phyloP scores from a whole-genome alignment of 257 asterid species.

The Scutellaria galericulata region DNA sequence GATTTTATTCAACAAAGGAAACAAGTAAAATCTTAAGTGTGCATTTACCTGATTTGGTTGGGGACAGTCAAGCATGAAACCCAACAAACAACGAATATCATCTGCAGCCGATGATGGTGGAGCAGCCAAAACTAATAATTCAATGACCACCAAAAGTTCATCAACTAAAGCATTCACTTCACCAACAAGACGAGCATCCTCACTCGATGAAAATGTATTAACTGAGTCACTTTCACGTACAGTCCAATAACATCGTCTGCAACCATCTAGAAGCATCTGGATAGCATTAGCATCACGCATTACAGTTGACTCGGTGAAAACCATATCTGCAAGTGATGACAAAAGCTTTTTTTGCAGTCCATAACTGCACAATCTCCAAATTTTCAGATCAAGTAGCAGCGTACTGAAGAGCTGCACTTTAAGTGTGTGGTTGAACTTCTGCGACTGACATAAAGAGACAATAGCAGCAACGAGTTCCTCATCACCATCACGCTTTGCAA shows the following conservation, averaged over 20 bases:
- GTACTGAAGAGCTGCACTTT: conserved; percentile 95
- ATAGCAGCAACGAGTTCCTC: conserved; percentile 96
- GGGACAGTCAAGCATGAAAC: conserved; percentile 97
- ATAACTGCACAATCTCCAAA: conserved; percentile 98
- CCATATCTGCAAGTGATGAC: conserved; percentile 99
- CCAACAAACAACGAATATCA: conserved; percentile 89
- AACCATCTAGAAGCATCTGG: conserved; percentile 98
- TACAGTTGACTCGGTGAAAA: conserved; percentile 86
- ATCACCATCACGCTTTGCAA: conserved; percentile 67
- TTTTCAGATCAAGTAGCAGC: conserved; percentile 85
- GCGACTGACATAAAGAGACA: conserved; percentile 91
- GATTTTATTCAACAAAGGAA: conserved; percentile 24
- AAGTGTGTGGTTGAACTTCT: conserved; percentile 76
- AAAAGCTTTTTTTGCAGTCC: conserved; percentile 94
- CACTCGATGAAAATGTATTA: conserved; percentile 62
- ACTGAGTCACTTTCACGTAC: conserved; percentile 83
- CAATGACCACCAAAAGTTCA: conserved; percentile 95
- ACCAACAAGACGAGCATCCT: conserved; percentile 76
- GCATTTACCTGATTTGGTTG: conserved; percentile 91
- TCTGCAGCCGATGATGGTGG: conserved; percentile 78
- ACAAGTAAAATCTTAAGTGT: conserved; percentile 1
- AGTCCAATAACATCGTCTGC: conserved; percentile 96
- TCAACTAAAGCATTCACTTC: conserved; percentile 98
- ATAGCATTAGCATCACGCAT: conserved; percentile 98
- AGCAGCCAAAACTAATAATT: conserved; percentile 88